Evolutionary conservation across 805 yeast species (phyloP).

Genomic region (Saccharomycopsis malanga): DNA sequence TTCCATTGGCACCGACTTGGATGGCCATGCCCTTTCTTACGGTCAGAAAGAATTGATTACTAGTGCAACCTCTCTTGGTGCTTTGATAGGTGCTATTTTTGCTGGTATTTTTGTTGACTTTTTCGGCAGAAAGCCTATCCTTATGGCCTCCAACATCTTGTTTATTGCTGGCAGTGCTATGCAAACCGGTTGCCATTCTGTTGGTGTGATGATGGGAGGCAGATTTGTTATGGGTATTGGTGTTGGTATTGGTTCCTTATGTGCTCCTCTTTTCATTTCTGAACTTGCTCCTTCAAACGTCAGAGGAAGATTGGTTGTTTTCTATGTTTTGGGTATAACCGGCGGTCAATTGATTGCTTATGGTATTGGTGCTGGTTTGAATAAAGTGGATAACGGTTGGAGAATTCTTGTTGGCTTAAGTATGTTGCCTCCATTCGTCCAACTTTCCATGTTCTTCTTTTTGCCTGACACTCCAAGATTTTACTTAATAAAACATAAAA

Average conservation of each 20-base stretch:
- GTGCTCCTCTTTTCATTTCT: constrained; percentile 88
- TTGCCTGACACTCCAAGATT: constrained; percentile 95
- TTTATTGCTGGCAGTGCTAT: constrained; percentile 80
- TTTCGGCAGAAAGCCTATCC: constrained; percentile 77
- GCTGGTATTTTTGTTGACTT: constrained; percentile 82
- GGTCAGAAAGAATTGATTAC: constrained; percentile 89
- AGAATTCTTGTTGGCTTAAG: constrained; percentile 86
- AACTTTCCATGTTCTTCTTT: constrained; percentile 69
- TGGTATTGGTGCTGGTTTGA: constrained; percentile 85
- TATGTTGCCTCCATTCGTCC: constrained; percentile 77
- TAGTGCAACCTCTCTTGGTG: constrained; percentile 92
- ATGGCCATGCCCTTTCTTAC: constrained; percentile 47
- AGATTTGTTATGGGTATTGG: constrained; percentile 93
- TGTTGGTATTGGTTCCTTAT: constrained; percentile 89
- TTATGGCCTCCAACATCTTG: constrained; percentile 74
- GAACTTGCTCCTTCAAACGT: constrained; percentile 90
- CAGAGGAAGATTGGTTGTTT: constrained; percentile 84
- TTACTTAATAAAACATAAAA: constrained; percentile 63
- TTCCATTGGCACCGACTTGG: constrained; percentile 71
- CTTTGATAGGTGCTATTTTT: constrained; percentile 65
- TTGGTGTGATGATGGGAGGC: constrained; percentile 91
- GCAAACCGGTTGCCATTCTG: constrained; percentile 72
- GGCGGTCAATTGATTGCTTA: constrained; percentile 95
- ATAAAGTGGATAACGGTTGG: constrained; percentile 78
- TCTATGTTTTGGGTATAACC: constrained; percentile 84